A percentile compares a stretch with the other conserved stretches of the same genome.
Evolutionary conservation across 208 protist species (phyloP).

Genomic region (Leishmania gerbilli): DNA sequence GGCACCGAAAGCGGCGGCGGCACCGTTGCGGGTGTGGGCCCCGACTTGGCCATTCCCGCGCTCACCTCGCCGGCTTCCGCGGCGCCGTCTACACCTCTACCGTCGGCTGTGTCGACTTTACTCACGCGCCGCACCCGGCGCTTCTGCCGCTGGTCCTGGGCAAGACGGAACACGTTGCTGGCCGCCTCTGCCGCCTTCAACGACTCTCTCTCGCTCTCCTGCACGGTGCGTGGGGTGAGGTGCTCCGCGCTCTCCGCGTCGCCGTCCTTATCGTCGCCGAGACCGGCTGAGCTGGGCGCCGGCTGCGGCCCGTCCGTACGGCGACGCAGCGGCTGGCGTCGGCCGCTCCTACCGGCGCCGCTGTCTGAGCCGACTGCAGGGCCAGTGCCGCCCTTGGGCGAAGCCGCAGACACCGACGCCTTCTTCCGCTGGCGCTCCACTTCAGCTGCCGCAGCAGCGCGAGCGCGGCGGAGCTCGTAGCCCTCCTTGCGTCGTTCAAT

Average conservation of each 20-base stretch:
- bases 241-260: conserved; percentile 9
- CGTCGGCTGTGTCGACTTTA: conserved; percentile 1
- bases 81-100: not conserved
- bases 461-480: conserved; percentile 39
- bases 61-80: not conserved
- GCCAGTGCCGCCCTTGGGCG: not conserved
- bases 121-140: conserved; percentile 18
- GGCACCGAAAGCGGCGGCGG: not conserved
- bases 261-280: not conserved
- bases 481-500: conserved; percentile 60
- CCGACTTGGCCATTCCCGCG: not conserved
- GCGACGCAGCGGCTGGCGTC: conserved; percentile 9
- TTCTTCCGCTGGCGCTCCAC: conserved; percentile 32
- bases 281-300: not conserved
- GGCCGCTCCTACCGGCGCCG: not conserved
- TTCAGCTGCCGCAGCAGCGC: conserved; percentile 20
- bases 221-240: conserved; percentile 18
- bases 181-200: conserved; percentile 16
- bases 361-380: not conserved
- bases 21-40: not conserved
- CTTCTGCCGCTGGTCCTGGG: conserved; percentile 31
- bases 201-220: conserved; percentile 18
- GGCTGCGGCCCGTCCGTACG: not conserved
- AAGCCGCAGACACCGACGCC: not conserved
- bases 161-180: conserved; percentile 27